These are phyloP conservation scores for Lathyrus tuberosus DNA, from an alignment of 306 rosid genomes.

Conservation along the genomic window DNA sequence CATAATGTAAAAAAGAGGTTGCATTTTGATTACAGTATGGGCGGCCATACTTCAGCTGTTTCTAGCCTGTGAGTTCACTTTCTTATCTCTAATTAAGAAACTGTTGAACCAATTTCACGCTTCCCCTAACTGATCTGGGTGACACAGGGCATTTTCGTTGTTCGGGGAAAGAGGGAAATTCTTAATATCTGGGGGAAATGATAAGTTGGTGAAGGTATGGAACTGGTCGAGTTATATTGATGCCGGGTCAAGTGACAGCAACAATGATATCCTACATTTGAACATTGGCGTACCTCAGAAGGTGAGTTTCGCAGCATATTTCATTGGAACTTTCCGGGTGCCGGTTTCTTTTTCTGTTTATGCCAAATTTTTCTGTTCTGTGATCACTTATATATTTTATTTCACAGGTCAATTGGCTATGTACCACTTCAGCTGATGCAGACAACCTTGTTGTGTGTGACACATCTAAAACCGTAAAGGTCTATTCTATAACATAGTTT, in stretches of 20 bases:
- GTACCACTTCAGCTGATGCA: conserved; percentile 70
- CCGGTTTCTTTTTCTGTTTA: conserved; percentile 29
- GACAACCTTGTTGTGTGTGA: conserved; percentile 91
- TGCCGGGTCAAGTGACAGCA: conserved; percentile 38
- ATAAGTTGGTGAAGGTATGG: conserved; percentile 83
- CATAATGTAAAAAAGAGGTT: conserved; percentile 57
- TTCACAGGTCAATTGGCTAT: conserved; percentile 89
- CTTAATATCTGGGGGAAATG: conserved; percentile 88
- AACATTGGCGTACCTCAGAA: conserved; percentile 66
- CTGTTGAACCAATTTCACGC: conserved; percentile 28
- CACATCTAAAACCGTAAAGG: conserved; percentile 81
- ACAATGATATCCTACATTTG: conserved; percentile 41
- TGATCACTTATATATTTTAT: conserved; percentile 31
- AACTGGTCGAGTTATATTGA: conserved; percentile 62
- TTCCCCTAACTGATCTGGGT: conserved; percentile 43
- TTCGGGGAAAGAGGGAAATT: conserved; percentile 88
- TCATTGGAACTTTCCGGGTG: conserved; percentile 19
- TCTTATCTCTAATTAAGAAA: conserved; percentile 31
- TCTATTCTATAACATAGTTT: conserved; percentile 64
- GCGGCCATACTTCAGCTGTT: conserved; percentile 85
- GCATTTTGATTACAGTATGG: conserved; percentile 75
- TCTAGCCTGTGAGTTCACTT: conserved; percentile 74
- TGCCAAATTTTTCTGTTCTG: conserved; percentile 3
- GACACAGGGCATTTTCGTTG: conserved; percentile 74
- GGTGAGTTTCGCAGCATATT: conserved; percentile 51